Evolutionary conservation across 176 grass and related monocot species (phyloP), one percentile per base, ranked within the genome.

Genomic region (Saccharum spontaneum): DNA sequence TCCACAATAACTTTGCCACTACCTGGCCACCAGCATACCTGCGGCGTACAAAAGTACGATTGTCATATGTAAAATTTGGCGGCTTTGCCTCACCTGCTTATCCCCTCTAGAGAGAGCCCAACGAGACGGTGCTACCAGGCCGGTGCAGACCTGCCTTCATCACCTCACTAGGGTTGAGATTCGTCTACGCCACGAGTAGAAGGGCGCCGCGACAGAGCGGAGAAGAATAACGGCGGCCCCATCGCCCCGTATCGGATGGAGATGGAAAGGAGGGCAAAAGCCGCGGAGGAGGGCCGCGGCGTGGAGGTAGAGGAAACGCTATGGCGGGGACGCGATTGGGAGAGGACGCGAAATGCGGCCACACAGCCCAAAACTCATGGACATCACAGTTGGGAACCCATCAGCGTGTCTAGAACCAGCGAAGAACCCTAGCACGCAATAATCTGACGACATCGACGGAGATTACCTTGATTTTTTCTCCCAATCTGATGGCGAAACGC

Each of bases 131-230:
- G 33, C 30, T 4, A 20, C 44, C 74, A 76, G 28, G 9, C 73
- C 18, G 18, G 18, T 10, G 52, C 76, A 63, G 36, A n/a, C 26
- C 61, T 48, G 41, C 6, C 41, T 52, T 45, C 31, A 79, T 98
- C 95, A 50, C 10, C 31, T 30, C 28, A 23, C 1, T 13, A 81
- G 46, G 41, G 44, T 68, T 23, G 44, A 36, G 43, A 28, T 68
- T 67, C 78, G 28, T 17, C 41, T 31, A 9, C 28, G 63, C 10
- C 61, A 12, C 26, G 15, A 28, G 26, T 14, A 22, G 24, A 67
- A 67, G 77, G 77, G 43, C 17, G 10, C 62, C 15, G 1, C 63
- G 45, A 36, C 20, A 36, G 18, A 11, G 20, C 15, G 28, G 44
- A 34, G 9, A 33, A 68, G 40, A 48, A 31, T 8, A 54, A 52